phyloP scores from a whole-genome alignment of 2,329 filamentous ascomycete genomes.

The Scortechinia acanthostroma region DNA sequence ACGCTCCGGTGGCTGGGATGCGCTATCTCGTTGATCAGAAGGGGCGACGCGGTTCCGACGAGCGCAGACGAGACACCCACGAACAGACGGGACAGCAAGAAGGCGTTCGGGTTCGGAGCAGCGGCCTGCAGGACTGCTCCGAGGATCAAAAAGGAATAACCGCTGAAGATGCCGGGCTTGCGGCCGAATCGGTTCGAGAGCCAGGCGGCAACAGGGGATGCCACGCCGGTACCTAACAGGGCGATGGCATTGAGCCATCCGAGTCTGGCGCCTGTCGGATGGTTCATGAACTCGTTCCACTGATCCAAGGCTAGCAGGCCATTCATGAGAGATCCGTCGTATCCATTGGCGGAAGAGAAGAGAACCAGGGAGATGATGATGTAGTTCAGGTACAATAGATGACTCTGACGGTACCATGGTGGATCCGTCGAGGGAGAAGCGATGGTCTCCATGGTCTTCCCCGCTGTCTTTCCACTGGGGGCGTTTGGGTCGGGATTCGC shows the following conservation, averaged over 20 bases:
- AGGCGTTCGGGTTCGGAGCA: conserved; percentile 13
- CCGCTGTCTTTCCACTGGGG: too few relatives aligned
- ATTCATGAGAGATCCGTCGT: conserved; percentile 13
- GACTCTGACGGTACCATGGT: conserved; percentile 10
- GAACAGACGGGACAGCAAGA: conserved; percentile 23
- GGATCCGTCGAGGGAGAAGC: too few relatives aligned
- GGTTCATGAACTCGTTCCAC: conserved; percentile 19
- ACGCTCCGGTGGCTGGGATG: conserved; percentile 27
- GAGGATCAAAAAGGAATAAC: conserved; percentile 18
- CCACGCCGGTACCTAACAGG: conserved; percentile 16
- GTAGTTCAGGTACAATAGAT: conserved; percentile 8
- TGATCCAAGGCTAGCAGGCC: conserved; percentile 18
- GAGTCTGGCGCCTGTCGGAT: conserved; percentile 15
- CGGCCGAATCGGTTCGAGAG: conserved; percentile 23
- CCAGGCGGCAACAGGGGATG: conserved; percentile 16
- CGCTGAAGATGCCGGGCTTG: conserved; percentile 17
- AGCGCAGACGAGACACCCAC: conserved; percentile 22
- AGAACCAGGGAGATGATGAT: conserved; percentile 6
- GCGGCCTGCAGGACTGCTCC: conserved; percentile 17
- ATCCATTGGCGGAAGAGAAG: conserved; percentile 9
- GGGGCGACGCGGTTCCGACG: conserved; percentile 18
- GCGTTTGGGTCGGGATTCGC: too few relatives aligned
- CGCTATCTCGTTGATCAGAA: conserved; percentile 33
- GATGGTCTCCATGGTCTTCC: too few relatives aligned
- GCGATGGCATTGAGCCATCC: conserved; percentile 18